Evolutionary conservation across 2,329 filamentous ascomycete species (phyloP).

Genomic region (Blumeriella jaapii): DNA sequence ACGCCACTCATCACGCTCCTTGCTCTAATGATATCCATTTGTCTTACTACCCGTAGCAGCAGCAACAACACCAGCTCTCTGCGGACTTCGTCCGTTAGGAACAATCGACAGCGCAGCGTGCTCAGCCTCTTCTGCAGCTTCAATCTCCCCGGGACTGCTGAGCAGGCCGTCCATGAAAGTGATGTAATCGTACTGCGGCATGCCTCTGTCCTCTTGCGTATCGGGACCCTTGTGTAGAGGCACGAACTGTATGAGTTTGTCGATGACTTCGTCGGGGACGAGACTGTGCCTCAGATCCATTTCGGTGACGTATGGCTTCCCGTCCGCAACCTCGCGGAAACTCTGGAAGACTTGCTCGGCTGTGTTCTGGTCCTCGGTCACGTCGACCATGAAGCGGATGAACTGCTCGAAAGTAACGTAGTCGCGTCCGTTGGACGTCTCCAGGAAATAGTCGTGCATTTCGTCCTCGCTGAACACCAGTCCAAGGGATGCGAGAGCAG

Average conservation of each 20-base stretch:
- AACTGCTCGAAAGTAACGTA: slow-evolving; percentile 96
- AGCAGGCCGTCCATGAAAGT: slow-evolving; percentile 91
- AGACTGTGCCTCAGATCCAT: slow-evolving; percentile 90
- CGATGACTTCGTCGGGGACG: slow-evolving; percentile 94
- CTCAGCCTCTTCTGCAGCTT: slow-evolving; percentile 2
- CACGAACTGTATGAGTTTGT: slow-evolving; percentile 80
- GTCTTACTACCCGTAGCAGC: slow-evolving; percentile 3
- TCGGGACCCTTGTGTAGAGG: slow-evolving; percentile 76
- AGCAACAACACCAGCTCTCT: slow-evolving; percentile 5
- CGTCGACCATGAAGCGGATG: slow-evolving; percentile 98
- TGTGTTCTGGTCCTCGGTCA: slow-evolving; percentile 97
- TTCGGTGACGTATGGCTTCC: slow-evolving; percentile 97
- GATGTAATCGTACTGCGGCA: slow-evolving; percentile 91
- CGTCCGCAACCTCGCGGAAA: slow-evolving; percentile 94
- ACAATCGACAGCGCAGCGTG: slow-evolving; percentile 16
- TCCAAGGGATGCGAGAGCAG: slow-evolving; percentile 86
- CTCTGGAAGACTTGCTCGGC: slow-evolving; percentile 98
- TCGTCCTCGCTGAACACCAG: slow-evolving; percentile 95
- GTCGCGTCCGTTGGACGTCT: slow-evolving; percentile 68
- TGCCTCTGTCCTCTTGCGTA: slow-evolving; percentile 69
- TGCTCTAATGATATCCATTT: slow-evolving; percentile 8
- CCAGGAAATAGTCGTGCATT: slow-evolving; percentile 90
- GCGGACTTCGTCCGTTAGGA: slow-evolving; percentile 20
- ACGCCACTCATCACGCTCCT: no score
- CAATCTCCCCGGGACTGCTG: slow-evolving; percentile 15